Evolutionary conservation across 352 stramenopile species (phyloP), one percentile per base, ranked within the genome.

Genomic region (Phytophthora idaei): DNA sequence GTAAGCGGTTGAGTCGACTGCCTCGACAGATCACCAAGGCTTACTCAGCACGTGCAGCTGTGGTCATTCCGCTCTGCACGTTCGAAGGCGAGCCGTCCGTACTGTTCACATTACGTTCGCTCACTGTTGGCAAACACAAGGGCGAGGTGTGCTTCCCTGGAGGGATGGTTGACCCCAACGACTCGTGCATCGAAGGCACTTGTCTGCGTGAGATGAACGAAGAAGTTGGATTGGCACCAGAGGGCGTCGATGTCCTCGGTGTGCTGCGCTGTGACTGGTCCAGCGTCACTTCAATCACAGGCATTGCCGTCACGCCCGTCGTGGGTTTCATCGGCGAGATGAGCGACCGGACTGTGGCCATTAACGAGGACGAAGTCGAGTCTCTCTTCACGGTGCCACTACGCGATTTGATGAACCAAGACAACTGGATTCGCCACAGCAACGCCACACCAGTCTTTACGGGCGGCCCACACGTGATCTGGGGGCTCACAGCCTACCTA

Each of bases 181-280:
- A 97, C 66, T 94, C 83, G 59, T 98, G 91, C 32, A 99, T 99
- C 64, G 90, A 99, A 47, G 81, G 90, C 59, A 99, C 97, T n/a
- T 98, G 95, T 72, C 76, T 99, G 31, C 85, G 97, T 25, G 97
- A 99, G 78, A 98, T 99, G 95, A 93, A 98, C 49, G 97, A 99
- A 78, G 97, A 99, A 76, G 96, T 99, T 57, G 96, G 93, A 1
- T 83, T 98, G 54, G 79, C 73, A 0, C 73, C 85, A 2, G 76
- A 91, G 42, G 70, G 72, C 14, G 80, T 97, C n/a, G 88, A 95
- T 52, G 94, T 99, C 28, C 80, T 99, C 2, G 97, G 97, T 11
- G 90, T 99, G 15, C 68, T 93, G 37, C 87, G 97, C 44, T 99
- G 97, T 69, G 98, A 99, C 81, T 99, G 97, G 97, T 90, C 85